Base-by-base conservation (phyloP, 495 filamentous ascomycete species). In the Penicillium subrubescens region DNA sequence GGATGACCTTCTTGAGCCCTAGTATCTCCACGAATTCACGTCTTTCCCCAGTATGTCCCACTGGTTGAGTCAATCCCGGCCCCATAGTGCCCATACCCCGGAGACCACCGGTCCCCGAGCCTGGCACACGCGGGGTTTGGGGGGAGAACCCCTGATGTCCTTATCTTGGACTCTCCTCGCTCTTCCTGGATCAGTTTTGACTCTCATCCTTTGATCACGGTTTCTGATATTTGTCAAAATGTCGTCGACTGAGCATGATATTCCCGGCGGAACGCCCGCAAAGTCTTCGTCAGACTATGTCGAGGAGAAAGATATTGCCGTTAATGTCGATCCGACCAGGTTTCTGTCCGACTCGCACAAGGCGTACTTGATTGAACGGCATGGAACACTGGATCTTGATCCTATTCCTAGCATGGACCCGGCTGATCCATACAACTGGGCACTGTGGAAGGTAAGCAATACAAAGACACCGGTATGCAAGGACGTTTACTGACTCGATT, bases 371-470 rank as follows among this genome's bases (percentile, higher is more conserved):
- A 50, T 85, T 1, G 55, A 79, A 37, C 79, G 82, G 34, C 84
- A 87, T 82, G 84, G 83, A 43, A 86, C 81, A 0, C 41, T 83
- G 21, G 77, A 85, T 48, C 74, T 87, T 14, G 81, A 83, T 62
- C 84, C 84, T 0, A 60, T 86, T n/a, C 84, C 84, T 17, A 76
- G 75, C 37, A 76, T 75, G 64, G 76, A 77, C 39, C 75, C 77
- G 15, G 82, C 79, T 8, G 84, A 86, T 70, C 84, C 84, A 23
- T 83, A 82, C 62, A 85, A 87, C 56, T 86, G 84, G 84, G 76
- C 82, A 6, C 17, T 48, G 12, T 84, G 82, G 80, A 84, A 85
- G 78, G 82, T 83, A 59, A 67, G 58, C 29, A 54, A 39, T 23
- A 50, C 8, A 21, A 17, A 34, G 21, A 0, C 35, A 25, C 10